Conservation (phyloP, 2,329 filamentous ascomycete species). For the Xylariaceae sp. region DNA sequence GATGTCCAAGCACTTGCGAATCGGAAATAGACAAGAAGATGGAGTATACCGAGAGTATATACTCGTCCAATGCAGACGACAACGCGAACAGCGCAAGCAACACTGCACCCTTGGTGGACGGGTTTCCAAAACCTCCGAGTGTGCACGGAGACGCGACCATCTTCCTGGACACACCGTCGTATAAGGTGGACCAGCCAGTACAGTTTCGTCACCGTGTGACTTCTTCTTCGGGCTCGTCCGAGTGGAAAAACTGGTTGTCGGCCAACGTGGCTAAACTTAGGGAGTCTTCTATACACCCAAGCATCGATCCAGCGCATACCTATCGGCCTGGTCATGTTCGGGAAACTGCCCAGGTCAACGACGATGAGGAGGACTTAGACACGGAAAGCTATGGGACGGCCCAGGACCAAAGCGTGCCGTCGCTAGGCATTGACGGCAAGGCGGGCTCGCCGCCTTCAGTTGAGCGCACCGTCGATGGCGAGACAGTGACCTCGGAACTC, state of each 20-base stretch:
- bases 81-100: conserved; percentile 5
- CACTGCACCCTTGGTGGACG: conserved; percentile 6
- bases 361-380: conserved; percentile 26
- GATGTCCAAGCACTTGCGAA: conserved; percentile 30
- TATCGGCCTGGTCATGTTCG: conserved; percentile 39
- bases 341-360: conserved; percentile 41
- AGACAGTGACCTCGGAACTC: neutral
- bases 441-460: neutral
- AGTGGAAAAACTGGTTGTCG: conserved; percentile 50
- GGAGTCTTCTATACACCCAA: conserved; percentile 10
- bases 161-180: conserved; percentile 25
- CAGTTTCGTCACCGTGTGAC: conserved; percentile 19
- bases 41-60: conserved; percentile 41
- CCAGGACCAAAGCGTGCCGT: neutral
- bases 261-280: conserved; percentile 43
- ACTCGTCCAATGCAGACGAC: conserved; percentile 31
- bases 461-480: neutral
- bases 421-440: neutral
- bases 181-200: conserved; percentile 16
- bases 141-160: conserved; percentile 26
- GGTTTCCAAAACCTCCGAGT: conserved; percentile 11
- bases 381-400: too few relatives aligned
- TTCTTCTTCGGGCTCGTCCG: conserved; percentile 30
- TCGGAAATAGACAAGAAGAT: conserved; percentile 32
- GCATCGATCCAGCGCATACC: neutral